A percentile compares a stretch with the other conserved stretches of the same genome.
These are phyloP conservation scores for Hysterium pulicare DNA, from an alignment of 2,329 filamentous ascomycete genomes.

Conservation along the genomic window DNA sequence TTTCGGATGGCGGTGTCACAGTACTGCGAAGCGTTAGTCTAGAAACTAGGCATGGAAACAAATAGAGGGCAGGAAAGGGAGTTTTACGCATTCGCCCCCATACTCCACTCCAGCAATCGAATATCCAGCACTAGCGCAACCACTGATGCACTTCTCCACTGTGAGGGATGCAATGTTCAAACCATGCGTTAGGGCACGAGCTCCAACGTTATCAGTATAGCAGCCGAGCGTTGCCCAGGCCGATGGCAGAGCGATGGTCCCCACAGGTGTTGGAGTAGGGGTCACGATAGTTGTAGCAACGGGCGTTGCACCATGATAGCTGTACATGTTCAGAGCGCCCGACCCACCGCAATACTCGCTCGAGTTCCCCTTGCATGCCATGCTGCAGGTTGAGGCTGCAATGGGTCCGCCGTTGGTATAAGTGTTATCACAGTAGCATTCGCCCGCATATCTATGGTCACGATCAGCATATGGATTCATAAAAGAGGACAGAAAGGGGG, in stretches of 20 bases:
- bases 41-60: conserved; percentile 20
- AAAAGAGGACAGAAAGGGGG: too few species aligned
- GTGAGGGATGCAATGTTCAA: conserved; percentile 38
- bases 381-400: conserved; percentile 8
- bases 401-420: background rate
- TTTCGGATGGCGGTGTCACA: conserved; percentile 15
- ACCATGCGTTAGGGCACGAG: background rate
- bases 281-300: background rate
- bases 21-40: conserved; percentile 29
- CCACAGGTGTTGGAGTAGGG: background rate
- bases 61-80: background rate
- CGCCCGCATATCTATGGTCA: background rate
- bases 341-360: conserved; percentile 16
- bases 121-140: conserved; percentile 46
- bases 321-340: conserved; percentile 6
- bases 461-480: background rate
- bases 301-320: background rate
- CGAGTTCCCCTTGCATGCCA: conserved; percentile 13
- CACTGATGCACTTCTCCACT: conserved; percentile 42
- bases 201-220: background rate
- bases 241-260: background rate
- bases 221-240: background rate
- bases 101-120: conserved; percentile 32
- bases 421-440: conserved; percentile 7
- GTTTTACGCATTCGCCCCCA: background rate